A percentile compares a stretch with the other conserved stretches of the same genome.
Evolutionary conservation across 176 grass and related monocot species (phyloP).

Genomic region (Pharus latifolius): DNA sequence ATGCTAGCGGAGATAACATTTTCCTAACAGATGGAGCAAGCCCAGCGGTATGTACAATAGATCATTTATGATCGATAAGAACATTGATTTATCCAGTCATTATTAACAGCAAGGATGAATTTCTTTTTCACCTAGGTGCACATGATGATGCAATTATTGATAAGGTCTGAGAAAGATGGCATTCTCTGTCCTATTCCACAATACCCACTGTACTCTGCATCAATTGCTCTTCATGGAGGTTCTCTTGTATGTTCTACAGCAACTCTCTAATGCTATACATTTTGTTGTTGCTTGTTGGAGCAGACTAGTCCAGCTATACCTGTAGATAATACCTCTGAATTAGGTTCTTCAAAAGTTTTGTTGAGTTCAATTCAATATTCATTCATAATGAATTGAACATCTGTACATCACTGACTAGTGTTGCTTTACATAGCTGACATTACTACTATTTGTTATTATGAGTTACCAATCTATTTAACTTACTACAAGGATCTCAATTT

Average conservation of each 20-base stretch:
- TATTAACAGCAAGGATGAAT: slow-evolving; percentile 10
- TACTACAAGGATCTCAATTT: neutral
- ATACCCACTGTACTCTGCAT: slow-evolving; percentile 91
- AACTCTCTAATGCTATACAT: neutral
- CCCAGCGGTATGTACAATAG: slow-evolving; percentile 53
- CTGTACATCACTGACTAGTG: neutral
- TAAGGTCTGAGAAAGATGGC: slow-evolving; percentile 91
- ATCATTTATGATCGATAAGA: neutral
- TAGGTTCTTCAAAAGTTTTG: neutral
- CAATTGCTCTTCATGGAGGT: slow-evolving; percentile 89
- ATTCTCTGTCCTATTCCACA: slow-evolving; percentile 96
- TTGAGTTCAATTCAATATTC: neutral
- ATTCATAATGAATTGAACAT: slow-evolving; percentile 2
- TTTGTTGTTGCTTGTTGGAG: neutral
- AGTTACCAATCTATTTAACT: neutral
- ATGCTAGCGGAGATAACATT: slow-evolving; percentile 76
- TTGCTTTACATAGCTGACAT: neutral
- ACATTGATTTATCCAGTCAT: neutral
- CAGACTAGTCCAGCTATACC: neutral
- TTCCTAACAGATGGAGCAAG: slow-evolving; percentile 93
- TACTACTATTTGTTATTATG: neutral
- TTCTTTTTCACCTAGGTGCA: slow-evolving; percentile 59
- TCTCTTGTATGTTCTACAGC: slow-evolving; percentile 77
- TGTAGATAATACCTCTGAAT: neutral
- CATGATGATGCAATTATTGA: slow-evolving; percentile 97